Conservation (phyloP, 2,329 filamentous ascomycete species). For the Boeremia lycopersici region DNA sequence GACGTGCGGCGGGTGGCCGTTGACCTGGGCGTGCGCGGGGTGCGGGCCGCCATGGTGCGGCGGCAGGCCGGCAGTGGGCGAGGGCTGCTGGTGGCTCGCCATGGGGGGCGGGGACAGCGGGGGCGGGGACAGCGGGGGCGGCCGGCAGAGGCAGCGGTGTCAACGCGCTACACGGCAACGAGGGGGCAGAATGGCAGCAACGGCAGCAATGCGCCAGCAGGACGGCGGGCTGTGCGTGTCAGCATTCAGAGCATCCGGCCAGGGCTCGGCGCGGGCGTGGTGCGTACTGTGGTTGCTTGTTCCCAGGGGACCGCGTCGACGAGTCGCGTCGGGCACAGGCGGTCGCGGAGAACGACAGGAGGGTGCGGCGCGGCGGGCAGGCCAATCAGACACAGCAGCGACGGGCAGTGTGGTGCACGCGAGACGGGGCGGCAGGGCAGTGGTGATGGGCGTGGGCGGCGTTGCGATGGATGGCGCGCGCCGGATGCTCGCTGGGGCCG, state of each 20-base stretch:
- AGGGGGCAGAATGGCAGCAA: background rate
- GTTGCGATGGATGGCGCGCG: slow-evolving; percentile 19
- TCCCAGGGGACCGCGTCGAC: slow-evolving; percentile 17
- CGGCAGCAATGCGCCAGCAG: slow-evolving; percentile 6
- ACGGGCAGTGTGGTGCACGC: slow-evolving; percentile 8
- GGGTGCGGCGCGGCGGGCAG: slow-evolving; percentile 29
- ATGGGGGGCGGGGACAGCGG: slow-evolving; percentile 50
- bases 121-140: background rate
- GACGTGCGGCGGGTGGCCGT: slow-evolving; percentile 60
- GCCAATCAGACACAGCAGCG: slow-evolving; percentile 10
- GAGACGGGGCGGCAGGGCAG: slow-evolving; percentile 13
- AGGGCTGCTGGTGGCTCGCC: slow-evolving; percentile 77
- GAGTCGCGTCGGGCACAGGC: slow-evolving; percentile 32
- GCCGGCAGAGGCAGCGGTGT: slow-evolving; percentile 6
- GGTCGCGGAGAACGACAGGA: slow-evolving; percentile 34
- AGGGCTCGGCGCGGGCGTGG: background rate
- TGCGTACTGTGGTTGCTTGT: slow-evolving; percentile 25
- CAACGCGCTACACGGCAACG: slow-evolving; percentile 15
- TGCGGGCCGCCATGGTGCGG: slow-evolving; percentile 71
- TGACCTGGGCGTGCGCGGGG: slow-evolving; percentile 64
- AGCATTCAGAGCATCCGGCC: background rate
- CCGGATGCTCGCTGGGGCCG: slow-evolving; percentile 26
- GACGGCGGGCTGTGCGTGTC: background rate
- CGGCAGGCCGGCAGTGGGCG: slow-evolving; percentile 76
- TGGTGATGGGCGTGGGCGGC: slow-evolving; percentile 18